Evolutionary conservation across 345 rosid genomes (phyloP).

Genomic region (Salix purpurea): DNA sequence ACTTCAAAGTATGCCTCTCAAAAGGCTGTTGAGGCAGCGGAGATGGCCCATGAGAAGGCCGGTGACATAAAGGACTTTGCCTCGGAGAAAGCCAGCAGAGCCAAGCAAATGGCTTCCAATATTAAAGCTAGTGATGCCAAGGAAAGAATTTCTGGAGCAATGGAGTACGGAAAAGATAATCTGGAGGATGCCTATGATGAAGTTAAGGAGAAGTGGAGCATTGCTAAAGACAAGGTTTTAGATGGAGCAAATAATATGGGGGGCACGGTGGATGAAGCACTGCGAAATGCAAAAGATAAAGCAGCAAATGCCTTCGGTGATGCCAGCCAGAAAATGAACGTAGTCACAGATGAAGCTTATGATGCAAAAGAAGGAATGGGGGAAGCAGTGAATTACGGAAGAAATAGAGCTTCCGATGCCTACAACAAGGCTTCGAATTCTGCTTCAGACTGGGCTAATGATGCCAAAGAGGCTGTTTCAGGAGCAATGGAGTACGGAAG

Average conservation of each 20-base stretch:
- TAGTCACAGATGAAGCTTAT: not conserved
- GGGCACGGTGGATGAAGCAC: constrained; percentile 7
- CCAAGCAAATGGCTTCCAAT: not conserved
- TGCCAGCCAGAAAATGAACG: not conserved
- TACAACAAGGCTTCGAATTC: not conserved
- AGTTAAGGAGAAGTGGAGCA: not conserved
- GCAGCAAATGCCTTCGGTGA: not conserved
- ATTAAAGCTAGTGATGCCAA: constrained; percentile 12
- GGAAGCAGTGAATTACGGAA: constrained; percentile 5
- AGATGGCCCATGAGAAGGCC: constrained; percentile 16
- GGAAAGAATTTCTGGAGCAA: constrained; percentile 25
- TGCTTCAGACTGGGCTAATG: constrained; percentile 11
- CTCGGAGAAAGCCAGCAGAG: constrained; percentile 4
- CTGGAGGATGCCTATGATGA: not conserved
- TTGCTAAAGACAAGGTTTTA: not conserved
- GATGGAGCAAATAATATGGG: constrained; percentile 2
- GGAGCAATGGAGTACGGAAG: constrained; percentile 12
- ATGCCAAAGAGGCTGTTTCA: constrained; percentile 11
- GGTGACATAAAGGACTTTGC: constrained; percentile 20
- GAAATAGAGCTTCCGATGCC: not conserved
- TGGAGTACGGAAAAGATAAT: constrained; percentile 26
- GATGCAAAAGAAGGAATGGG: constrained; percentile 10
- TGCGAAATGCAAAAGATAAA: constrained; percentile 26
- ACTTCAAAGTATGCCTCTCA: constrained; percentile 27
- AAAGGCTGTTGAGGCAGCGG: constrained; percentile 26